Evolutionary conservation across 331 rosid genomes (phyloP), one percentile per base, ranked within the genome.

Genomic region (Cydonia oblonga): DNA sequence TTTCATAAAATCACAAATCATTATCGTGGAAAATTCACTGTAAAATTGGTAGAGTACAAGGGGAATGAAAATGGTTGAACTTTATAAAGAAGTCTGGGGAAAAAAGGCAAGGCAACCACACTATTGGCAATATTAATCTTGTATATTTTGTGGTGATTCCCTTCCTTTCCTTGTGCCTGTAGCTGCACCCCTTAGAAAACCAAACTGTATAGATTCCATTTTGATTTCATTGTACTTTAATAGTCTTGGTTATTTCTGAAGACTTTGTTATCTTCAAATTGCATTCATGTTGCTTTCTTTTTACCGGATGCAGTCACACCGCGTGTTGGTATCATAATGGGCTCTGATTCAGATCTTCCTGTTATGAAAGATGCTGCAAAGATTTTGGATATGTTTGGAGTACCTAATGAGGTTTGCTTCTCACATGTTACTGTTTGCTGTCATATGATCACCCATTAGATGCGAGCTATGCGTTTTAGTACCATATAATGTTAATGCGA

Each of bases 321-420:
- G 4, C 77, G 71, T 14, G 96, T 91, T 77, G 98, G 96, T 76
- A 89, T 93, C 76, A 76, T 93, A 74, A 91, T 93, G 98, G 98
- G 98, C 74, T 93, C 98, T 66, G 96, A 89, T 86, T 91, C 98
- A 23, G 97, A 93, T 89, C 88, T 87, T 51, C 92, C 96, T 64
- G 87, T 93, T 65, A 91, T 93, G 97, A 93, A 88, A 81, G 90
- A 84, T 51, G 92, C 98, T 46, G 92, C 96, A 64, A 88, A 86
- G 79, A 80, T 93, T 76, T 83, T 93, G 81, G 69, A 80, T 51
- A 82, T 72, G 76, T 91, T 81, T 83, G 90, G 76, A 67, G 97
- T 90, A 72, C 87, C 97, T 77, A 78, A 89, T 13, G 98, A 93
- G 98, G 97, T 90, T 57, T 76, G 71, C 68, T 76, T 73, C 66